Percentiles rank a stretch among this genome's conserved stretches.
Evolutionary conservation across 192 early-diverging fungal genomes (phyloP).

Genomic region (Linnemannia elongata): DNA sequence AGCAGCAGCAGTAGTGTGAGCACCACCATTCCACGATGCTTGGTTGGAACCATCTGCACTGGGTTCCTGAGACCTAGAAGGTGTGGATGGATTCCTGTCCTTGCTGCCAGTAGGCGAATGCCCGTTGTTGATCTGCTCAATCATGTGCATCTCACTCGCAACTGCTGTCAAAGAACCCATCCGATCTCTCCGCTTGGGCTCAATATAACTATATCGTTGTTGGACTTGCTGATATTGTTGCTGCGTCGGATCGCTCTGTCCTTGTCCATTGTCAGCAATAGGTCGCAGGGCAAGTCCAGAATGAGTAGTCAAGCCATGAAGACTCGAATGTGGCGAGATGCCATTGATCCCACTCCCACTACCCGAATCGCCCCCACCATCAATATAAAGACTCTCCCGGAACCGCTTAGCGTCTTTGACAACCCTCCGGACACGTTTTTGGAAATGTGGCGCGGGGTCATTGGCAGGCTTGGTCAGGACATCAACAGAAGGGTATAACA

Average conservation of each 20-base stretch:
- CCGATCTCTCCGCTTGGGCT: conserved; percentile 32
- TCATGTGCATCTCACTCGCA: conserved; percentile 39
- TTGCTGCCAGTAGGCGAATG: not conserved
- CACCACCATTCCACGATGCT: not conserved
- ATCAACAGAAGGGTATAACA: conserved; percentile 49
- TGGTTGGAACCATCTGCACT: not conserved
- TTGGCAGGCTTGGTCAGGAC: conserved; percentile 42
- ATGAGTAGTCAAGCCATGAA: conserved; percentile 36
- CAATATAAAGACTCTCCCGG: conserved; percentile 39
- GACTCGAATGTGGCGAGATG: conserved; percentile 17
- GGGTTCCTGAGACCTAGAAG: not conserved
- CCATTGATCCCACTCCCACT: not conserved
- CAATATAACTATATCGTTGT: conserved; percentile 16
- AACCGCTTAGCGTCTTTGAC: conserved; percentile 42
- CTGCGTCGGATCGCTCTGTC: conserved; percentile 1
- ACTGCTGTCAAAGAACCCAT: conserved; percentile 46
- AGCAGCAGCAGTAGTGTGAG: not conserved
- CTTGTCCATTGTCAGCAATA: not conserved
- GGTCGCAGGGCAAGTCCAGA: not conserved
- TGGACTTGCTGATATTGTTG: conserved; percentile 15
- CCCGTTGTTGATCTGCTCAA: conserved; percentile 4
- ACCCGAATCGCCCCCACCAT: not conserved
- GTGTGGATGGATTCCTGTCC: conserved; percentile 4
- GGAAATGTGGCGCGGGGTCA: conserved; percentile 31
- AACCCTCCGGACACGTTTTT: conserved; percentile 37